Conservation (phyloP, 2,329 filamentous ascomycete genomes). For the Trichophyton schoenleinii region DNA sequence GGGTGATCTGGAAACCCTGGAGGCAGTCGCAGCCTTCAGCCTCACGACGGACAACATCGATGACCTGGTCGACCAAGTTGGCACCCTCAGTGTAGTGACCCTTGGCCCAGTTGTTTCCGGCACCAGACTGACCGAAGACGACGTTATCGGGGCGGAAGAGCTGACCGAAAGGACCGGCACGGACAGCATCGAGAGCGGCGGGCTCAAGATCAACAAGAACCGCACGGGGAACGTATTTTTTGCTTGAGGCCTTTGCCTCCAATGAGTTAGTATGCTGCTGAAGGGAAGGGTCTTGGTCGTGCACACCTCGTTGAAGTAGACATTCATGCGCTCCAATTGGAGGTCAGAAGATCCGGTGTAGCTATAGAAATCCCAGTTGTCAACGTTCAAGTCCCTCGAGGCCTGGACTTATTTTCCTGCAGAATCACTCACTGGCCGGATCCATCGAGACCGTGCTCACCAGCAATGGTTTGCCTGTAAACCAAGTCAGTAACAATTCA, state of each 20-base stretch:
- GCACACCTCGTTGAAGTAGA: conserved; percentile 13
- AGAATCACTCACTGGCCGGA: conserved; percentile 10
- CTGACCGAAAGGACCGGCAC: conserved; percentile 60
- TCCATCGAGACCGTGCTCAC: conserved; percentile 13
- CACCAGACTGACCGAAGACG: conserved; percentile 91
- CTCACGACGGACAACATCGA: conserved; percentile 90
- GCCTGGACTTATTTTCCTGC: neutral
- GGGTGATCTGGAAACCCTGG: conserved; percentile 96
- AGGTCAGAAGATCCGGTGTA: conserved; percentile 12
- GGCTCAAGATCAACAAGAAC: conserved; percentile 85
- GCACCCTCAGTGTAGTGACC: conserved; percentile 96
- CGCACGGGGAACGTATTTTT: conserved; percentile 44
- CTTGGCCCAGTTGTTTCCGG: conserved; percentile 98
- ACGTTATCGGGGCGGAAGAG: conserved; percentile 98
- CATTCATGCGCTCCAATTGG: conserved; percentile 13
- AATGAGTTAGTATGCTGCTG: conserved; percentile 6
- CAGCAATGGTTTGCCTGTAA: conserved; percentile 12
- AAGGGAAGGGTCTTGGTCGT: neutral
- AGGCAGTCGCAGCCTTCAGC: conserved; percentile 94
- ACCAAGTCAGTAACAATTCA: conserved; percentile 1
- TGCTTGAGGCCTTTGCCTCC: conserved; percentile 8
- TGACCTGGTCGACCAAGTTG: conserved; percentile 85
- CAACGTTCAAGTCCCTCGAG: neutral
- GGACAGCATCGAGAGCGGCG: conserved; percentile 12
- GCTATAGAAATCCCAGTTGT: neutral